Evolutionary conservation across 169 alveolate species (phyloP).

Genomic region (Cryptosporidium sp.): DNA sequence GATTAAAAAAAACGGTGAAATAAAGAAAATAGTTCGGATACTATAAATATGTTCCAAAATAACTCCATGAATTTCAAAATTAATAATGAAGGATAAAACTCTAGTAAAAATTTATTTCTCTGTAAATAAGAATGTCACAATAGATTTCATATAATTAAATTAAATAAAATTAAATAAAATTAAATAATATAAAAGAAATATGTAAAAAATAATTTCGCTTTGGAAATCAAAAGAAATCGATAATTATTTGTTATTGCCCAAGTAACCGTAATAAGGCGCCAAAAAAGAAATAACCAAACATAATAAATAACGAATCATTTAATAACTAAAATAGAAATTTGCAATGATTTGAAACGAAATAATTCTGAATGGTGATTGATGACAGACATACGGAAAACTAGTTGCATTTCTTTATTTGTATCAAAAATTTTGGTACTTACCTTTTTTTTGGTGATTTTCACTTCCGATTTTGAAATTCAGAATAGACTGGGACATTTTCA

Average conservation of each 20-base stretch:
- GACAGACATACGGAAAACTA: neutral
- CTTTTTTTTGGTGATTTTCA: slow-evolving; percentile 8
- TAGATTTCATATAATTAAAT: too few relatives aligned
- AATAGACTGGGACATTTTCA: neutral
- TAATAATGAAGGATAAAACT: too few relatives aligned
- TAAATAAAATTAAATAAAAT: too few relatives aligned
- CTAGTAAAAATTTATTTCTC: too few relatives aligned
- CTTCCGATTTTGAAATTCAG: neutral
- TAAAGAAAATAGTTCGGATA: neutral
- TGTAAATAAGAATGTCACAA: neutral
- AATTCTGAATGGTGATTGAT: slow-evolving; percentile 19
- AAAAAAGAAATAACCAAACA: neutral
- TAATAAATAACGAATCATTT: neutral
- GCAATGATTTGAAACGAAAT: slow-evolving; percentile 8
- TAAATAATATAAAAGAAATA: too few relatives aligned
- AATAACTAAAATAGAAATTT: neutral
- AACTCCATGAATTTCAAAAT: too few relatives aligned
- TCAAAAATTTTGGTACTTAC: neutral
- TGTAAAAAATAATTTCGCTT: neutral
- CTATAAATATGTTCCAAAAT: neutral
- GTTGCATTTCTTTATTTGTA: neutral
- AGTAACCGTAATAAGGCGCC: slow-evolving; percentile 3
- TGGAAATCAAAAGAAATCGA: too few relatives aligned
- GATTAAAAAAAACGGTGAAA: neutral
- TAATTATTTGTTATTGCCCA: neutral